These are phyloP conservation scores for Gentiana macrophylla DNA, from an alignment of 257 asterid species.

Conservation along the genomic window DNA sequence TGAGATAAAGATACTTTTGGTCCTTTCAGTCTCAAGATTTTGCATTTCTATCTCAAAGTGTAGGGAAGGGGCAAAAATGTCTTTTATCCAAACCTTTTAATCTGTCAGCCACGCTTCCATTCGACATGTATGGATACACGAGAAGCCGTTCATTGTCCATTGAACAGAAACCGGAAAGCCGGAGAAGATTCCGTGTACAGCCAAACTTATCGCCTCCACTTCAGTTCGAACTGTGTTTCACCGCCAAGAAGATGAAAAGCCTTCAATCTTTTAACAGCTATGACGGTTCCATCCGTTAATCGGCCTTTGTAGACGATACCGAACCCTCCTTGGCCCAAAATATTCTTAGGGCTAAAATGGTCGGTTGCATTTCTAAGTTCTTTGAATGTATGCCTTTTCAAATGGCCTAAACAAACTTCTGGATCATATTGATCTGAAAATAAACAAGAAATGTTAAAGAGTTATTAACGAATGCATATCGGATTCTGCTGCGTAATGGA, in stretches of 20 bases:
- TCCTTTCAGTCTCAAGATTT: no score
- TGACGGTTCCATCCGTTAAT: slow-evolving; percentile 62
- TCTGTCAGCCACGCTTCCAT: slow-evolving; percentile 82
- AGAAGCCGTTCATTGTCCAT: slow-evolving; percentile 83
- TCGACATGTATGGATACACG: slow-evolving; percentile 77
- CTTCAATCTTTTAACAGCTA: slow-evolving; percentile 88
- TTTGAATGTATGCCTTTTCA: slow-evolving; percentile 67
- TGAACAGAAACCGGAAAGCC: slow-evolving; percentile 84
- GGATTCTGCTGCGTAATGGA: neutral
- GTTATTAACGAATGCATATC: neutral
- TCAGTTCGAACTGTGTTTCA: slow-evolving; percentile 95
- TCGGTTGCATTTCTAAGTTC: slow-evolving; percentile 83
- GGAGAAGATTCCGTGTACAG: slow-evolving; percentile 89
- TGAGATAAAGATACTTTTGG: no score
- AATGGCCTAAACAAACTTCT: slow-evolving; percentile 82
- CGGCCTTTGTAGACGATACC: slow-evolving; percentile 83
- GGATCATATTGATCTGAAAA: slow-evolving; percentile 82
- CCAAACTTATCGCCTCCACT: slow-evolving; percentile 83
- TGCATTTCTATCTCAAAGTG: no score
- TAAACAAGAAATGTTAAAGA: slow-evolving; percentile 4
- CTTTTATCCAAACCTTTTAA: slow-evolving; percentile 41
- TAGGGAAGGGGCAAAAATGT: no score
- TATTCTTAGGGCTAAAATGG: slow-evolving; percentile 69
- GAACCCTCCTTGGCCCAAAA: slow-evolving; percentile 87
- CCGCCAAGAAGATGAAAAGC: slow-evolving; percentile 81